Percentiles rank a stretch among this genome's conserved stretches.
These are phyloP conservation scores for Debaryomyces prosopidis DNA, from an alignment of 805 yeast species.

Conservation along the genomic window DNA sequence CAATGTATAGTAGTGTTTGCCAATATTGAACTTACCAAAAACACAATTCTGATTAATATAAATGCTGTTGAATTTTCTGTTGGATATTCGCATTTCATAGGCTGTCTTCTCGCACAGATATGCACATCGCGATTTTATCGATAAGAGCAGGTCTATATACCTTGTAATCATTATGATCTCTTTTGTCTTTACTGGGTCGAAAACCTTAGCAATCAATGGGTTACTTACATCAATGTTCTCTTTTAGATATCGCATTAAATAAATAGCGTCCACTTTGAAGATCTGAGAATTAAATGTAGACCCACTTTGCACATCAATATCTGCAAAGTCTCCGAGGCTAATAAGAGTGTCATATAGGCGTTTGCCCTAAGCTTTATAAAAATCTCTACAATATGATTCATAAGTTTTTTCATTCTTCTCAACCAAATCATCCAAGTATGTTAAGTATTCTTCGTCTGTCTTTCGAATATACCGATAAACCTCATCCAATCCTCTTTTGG, in stretches of 20 bases:
- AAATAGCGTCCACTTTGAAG: background rate
- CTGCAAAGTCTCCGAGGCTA: background rate
- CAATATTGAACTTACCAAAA: conserved; percentile 1
- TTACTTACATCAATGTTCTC: background rate
- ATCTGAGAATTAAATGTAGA: background rate
- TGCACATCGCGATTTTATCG: background rate
- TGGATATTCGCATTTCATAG: background rate
- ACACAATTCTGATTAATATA: background rate
- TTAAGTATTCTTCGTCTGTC: conserved; percentile 1
- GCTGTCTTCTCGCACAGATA: background rate
- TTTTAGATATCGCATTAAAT: background rate
- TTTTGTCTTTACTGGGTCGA: background rate
- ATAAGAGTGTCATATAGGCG: background rate
- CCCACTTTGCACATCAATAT: background rate
- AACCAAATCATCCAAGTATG: background rate
- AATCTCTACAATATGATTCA: background rate
- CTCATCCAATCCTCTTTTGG: background rate
- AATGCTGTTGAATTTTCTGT: background rate
- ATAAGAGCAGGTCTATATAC: background rate
- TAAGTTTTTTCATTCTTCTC: no score
- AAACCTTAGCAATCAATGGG: background rate
- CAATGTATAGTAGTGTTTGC: background rate
- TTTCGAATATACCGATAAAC: background rate
- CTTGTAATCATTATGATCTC: background rate
- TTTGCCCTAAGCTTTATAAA: background rate